Base-by-base conservation (phyloP, 306 rosid genomes). In the Luffa aegyptiaca region DNA sequence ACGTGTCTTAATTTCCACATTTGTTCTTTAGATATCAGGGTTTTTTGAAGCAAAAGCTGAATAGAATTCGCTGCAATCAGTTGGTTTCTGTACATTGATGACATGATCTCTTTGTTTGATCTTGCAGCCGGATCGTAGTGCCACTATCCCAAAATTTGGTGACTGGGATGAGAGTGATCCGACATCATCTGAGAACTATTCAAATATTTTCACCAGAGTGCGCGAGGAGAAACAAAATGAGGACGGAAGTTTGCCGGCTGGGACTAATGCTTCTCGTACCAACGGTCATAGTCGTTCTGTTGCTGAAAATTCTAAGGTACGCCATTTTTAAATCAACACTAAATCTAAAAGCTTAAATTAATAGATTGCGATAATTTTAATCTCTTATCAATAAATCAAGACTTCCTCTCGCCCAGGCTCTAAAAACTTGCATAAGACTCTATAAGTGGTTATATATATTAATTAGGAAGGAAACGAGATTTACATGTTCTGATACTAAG, bases 81-180 rank as follows among this genome's bases (percentile, higher is more conserved):
- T 16, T 74, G n/a, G 12, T 74, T 16, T 0, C 26, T 26, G 41
- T 33, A 26, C 42, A 26, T 20, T 33, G 53, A n/a, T 57, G 49
- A 61, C 45, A 78, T 31, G 4, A 31, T 79, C 35, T 20, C 37
- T 2, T 69, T 77, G 56, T 57, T 56, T 81, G 78, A 74, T 48
- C 20, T 81, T 35, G 83, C 83, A 81, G 83, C 64, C 80, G 49
- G 83, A 80, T 69, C 78, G 42, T 5, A 62, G 75, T 37, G 52
- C 76, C 45, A n/a, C 80, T 12, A 80, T 81, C 36, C 83, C 83
- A 10, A 75, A 49, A 52, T 81, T 81, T 37, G 83, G 83, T 37
- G 80, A 81, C 45, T 81, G 83, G 83, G 83, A 81, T 39, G 83
- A 81, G 41, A 62, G 65, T n/a, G 65, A 81, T 69, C 83, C 83